Evolutionary conservation across 2,329 filamentous ascomycete species (phyloP), one percentile per base, ranked within the genome.

Genomic region (Cryphonectria carpinicola): DNA sequence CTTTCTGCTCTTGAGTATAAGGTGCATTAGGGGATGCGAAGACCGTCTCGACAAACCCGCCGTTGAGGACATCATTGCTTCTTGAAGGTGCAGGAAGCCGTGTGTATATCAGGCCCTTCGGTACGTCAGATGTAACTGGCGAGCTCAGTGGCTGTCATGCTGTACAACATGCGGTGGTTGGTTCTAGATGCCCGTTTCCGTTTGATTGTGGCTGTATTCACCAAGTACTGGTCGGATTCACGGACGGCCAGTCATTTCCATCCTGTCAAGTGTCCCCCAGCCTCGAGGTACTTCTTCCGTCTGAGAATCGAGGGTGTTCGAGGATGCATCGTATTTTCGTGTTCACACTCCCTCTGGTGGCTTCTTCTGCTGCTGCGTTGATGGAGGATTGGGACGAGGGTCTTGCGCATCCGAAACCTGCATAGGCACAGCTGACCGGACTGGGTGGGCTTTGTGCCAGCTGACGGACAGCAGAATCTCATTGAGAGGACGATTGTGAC

Each of bases 121-220:
- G 19, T 60, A 46, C 49, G 60, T 70, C 60, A 60, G 39, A 39
- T 62, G 54, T 17, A 14, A 56, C 25, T 19, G 32, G 17, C 35
- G 14, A 8, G 65, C 19, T 25, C 52, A 37, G 54, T 46, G 39
- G 32, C 28, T 28, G 39, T 32, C 52, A 56, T 49, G 68, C 65
- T 35, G 69, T 68, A 68, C 69, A 41, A 65, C 60, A 22, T 43
- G 41, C 61, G 54, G 22, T 49, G 22, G 7, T 49, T 25, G 28
- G 32, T 49, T n/a, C 68, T 64, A 43, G 56, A 46, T 58, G 25
- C 46, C 62, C 65, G 71, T 72, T 70, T 72, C 66, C 63, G 39
- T 25, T 72, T 68, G 22, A 71, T 71, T 70, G 68, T 71, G 68
- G 68, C 70, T 68, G 41, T 65, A 19, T 56, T 52, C 54, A 56